These are phyloP conservation scores for Primulina tabacum DNA, from an alignment of 257 asterid genomes.

Conservation along the genomic window DNA sequence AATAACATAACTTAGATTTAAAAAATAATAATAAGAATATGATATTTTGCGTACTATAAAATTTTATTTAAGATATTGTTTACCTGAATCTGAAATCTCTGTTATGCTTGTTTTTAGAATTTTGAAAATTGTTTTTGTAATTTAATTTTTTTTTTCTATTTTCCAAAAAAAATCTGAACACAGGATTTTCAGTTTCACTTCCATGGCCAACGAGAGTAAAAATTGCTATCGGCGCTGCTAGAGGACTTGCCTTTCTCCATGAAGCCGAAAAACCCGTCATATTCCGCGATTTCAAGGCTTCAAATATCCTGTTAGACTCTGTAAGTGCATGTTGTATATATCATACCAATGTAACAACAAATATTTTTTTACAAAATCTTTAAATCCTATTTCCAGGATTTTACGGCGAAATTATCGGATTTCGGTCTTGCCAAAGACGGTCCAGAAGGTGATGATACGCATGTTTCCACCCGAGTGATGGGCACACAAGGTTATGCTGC, in stretches of 20 bases:
- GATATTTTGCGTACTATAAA: too few relatives aligned
- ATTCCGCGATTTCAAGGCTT: slow-evolving; percentile 84
- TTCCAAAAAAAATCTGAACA: too few relatives aligned
- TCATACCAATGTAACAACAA: not conserved
- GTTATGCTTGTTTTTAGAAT: too few relatives aligned
- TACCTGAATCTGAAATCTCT: too few relatives aligned
- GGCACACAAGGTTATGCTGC: slow-evolving; percentile 96
- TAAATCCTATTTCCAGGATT: slow-evolving; percentile 46
- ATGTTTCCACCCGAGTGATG: slow-evolving; percentile 90
- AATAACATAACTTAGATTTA: too few relatives aligned
- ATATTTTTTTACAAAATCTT: not conserved
- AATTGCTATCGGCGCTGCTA: slow-evolving; percentile 88
- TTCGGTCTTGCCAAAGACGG: slow-evolving; percentile 92
- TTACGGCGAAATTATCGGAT: slow-evolving; percentile 78
- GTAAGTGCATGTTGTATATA: slow-evolving; percentile 31
- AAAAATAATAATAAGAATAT: too few relatives aligned
- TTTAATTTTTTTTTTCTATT: too few relatives aligned
- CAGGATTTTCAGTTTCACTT: slow-evolving; percentile 81
- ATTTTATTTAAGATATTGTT: too few relatives aligned
- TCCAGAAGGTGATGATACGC: slow-evolving; percentile 90
- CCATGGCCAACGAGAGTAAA: slow-evolving; percentile 91
- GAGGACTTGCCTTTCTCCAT: slow-evolving; percentile 88
- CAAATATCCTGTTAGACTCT: slow-evolving; percentile 78
- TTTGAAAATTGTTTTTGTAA: too few relatives aligned
- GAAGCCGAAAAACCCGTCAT: slow-evolving; percentile 86